Evolutionary conservation across 2,329 filamentous ascomycete species (phyloP), one percentile per base, ranked within the genome.

Genomic region (Sarocladium oryzae): DNA sequence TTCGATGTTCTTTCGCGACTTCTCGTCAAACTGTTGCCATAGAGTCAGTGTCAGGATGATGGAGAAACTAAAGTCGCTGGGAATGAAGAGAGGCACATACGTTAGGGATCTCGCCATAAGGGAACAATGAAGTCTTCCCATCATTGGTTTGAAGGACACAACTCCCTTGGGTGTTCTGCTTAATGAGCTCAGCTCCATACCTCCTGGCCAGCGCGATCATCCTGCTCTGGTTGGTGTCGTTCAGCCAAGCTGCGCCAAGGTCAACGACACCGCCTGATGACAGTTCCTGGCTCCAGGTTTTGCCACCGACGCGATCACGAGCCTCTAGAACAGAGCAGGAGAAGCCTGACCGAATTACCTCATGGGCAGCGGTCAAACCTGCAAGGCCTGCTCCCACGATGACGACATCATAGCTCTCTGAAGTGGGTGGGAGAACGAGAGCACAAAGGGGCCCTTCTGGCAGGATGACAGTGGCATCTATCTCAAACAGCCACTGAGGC

Each of bases 311-410:
- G 1, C 53, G 41, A 9, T 56, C 52, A 30, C 70, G 65, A 1
- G 75, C 75, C 55, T 80, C 77, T 1, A 80, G 61, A 0, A 80
- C 65, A 0, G 71, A 52, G n/a, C 65, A 63, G 0, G 66, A 67
- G 4, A 73, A 58, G 1, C 70, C 70, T 0, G 66, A 65, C 1
- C 58, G 49, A 3, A 66, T 58, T 2, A 74, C 54, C 1, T 62
- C 56, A 7, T 60, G 46, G 1, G 71, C 71, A 0, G 71, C 69
- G 20, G 63, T 55, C 9, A 71, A 64, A 16, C 65, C 69, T 16
- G 62, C 63, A 11, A 73, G 59, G 3, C 75, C 75, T 0, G 71
- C 74, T 2, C 75, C 75, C n/a, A 77, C 58, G 11, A 78, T 59
- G 13, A 71, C 50, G 3, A 66, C 61, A 24, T 68, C 58, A 16